Evolutionary conservation across 306 rosid species (phyloP), one percentile per base, ranked within the genome.

Genomic region (Sophora flavescens): DNA sequence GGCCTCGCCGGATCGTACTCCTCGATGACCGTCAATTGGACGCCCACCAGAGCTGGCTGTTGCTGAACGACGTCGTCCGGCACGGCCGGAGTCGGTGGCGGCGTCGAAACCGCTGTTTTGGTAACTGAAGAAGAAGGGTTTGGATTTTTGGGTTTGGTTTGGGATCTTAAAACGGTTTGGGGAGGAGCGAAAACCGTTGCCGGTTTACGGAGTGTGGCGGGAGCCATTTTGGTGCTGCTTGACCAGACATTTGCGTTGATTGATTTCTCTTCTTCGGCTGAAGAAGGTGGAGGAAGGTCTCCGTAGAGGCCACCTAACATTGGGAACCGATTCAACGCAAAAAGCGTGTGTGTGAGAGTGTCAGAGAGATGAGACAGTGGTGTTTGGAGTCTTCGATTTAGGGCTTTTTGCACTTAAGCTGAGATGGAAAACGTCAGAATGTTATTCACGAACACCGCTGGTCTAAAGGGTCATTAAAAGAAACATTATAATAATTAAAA

Each of bases 1-100:
- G 99, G 99, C 83, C 93, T 85, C 5, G 96, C 92, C 13, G 99
- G 99, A 79, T 95, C 97, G 50, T 95, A 95, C 89, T 92, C 97
- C 47, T 95, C 99, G 5, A 90, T 17, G 62, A 92, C 97, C 75
- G 93, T 70, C 41, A 97, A 95, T 57, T 75, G 88, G 8, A 95
- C 97, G 0, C 96, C 97, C 18, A 92, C 97, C 59, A 95, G 80
- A 15, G 97, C 99, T 13, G 96, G 86, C 22, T 87, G 63, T 0
- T 58, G 67, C 6, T 26, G 96, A 17, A 61, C 67, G 0, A 78
- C 91, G 10, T 87, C 91, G 9, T 33, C 64, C 57, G 71, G 63
- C 63, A 63, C 79, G 17, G 79, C 33, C 14, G 60, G 36, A 1
- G 70, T 79, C 6, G 50, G 17, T 2, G 74, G 78, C 0, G 69